phyloP scores from a whole-genome alignment of 2,329 filamentous ascomycete species.

The Diplodia scrobiculata region DNA sequence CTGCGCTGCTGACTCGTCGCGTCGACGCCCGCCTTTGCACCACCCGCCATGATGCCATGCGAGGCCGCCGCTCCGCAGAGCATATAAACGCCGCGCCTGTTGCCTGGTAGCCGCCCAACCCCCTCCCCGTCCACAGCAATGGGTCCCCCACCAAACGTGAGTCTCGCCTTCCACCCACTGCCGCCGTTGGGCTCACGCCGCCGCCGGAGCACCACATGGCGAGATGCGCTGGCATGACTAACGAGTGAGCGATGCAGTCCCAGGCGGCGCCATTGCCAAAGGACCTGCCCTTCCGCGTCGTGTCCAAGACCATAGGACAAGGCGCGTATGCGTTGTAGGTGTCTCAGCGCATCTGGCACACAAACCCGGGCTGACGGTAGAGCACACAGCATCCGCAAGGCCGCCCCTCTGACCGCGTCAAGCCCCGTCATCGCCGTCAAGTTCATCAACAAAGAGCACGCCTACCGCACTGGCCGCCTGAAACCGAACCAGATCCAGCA shows the following conservation, averaged over 20 bases:
- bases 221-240: constrained; percentile 1
- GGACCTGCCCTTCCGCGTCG: constrained; percentile 87
- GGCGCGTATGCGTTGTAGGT: constrained; percentile 94
- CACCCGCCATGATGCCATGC: constrained; percentile 17
- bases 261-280: constrained; percentile 83
- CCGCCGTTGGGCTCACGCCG: neutral
- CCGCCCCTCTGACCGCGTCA: constrained; percentile 68
- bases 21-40: constrained; percentile 15
- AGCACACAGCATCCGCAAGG: constrained; percentile 79
- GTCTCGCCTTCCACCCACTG: neutral
- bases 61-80: neutral
- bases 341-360: constrained; percentile 14
- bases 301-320: constrained; percentile 94
- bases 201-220: constrained; percentile 8
- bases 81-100: constrained; percentile 8
- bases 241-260: constrained; percentile 58
- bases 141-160: constrained; percentile 40
- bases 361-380: constrained; percentile 22
- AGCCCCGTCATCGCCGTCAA: constrained; percentile 92
- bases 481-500: constrained; percentile 86
- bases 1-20: constrained; percentile 21
- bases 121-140: constrained; percentile 29
- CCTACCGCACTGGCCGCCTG: constrained; percentile 82
- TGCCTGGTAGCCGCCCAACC: constrained; percentile 6
- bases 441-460: constrained; percentile 97